phyloP scores from a whole-genome alignment of 495 filamentous ascomycete species.

The Aspergillus sclerotioniger region DNA sequence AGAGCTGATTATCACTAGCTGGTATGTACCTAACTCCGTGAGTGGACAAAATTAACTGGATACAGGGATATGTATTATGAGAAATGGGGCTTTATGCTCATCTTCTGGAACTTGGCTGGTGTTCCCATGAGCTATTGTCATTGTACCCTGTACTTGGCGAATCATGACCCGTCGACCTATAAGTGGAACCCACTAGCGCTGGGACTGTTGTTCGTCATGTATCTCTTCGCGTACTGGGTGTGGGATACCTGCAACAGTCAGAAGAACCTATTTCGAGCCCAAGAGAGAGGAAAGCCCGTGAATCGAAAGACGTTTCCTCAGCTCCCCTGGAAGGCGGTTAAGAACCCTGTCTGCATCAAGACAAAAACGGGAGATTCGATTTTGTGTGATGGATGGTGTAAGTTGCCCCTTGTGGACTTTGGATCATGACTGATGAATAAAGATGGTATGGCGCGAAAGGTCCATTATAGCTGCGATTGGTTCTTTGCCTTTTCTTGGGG shows the following conservation, averaged over 20 bases:
- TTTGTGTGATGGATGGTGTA: constrained; percentile 86
- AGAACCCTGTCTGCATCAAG: constrained; percentile 75
- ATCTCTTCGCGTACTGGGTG: constrained; percentile 84
- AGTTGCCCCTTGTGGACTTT: constrained; percentile 12
- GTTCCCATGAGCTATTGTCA: constrained; percentile 96
- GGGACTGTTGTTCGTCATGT: constrained; percentile 58
- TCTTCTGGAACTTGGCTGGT: constrained; percentile 98
- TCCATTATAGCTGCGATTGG: constrained; percentile 87
- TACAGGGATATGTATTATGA: constrained; percentile 93
- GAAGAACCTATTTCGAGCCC: constrained; percentile 87
- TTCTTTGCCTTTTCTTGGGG: constrained; percentile 73
- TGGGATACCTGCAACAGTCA: constrained; percentile 90
- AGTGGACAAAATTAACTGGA: background rate
- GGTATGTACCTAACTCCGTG: constrained; percentile 43
- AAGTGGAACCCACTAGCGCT: constrained; percentile 65
- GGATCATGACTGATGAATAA: background rate
- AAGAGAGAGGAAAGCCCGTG: constrained; percentile 68
- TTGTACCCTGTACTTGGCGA: constrained; percentile 87
- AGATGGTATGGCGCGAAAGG: constrained; percentile 78
- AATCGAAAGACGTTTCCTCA: constrained; percentile 84
- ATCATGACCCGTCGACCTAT: constrained; percentile 76
- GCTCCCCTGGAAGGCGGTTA: constrained; percentile 73
- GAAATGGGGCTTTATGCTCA: constrained; percentile 99
- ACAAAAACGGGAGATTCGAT: constrained; percentile 74
- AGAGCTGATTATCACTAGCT: constrained; percentile 87